Evolutionary conservation across 768 basidiomycete genomes (phyloP).

Genomic region (Rhodocollybia butyracea): DNA sequence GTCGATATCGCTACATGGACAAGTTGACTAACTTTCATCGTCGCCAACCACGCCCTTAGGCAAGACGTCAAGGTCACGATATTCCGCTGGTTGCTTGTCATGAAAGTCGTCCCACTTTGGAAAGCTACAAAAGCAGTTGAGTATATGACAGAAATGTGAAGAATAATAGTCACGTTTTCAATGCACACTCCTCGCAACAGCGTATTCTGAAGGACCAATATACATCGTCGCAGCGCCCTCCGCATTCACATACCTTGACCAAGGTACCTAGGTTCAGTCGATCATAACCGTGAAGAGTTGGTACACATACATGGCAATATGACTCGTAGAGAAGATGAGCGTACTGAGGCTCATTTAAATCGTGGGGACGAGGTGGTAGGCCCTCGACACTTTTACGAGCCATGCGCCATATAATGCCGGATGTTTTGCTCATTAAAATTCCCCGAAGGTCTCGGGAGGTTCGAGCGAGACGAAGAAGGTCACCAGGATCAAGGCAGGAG

Average conservation of each 20-base stretch:
- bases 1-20: no score
- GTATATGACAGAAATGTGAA: no score
- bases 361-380: conserved; percentile 45
- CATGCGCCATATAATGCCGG: conserved; percentile 45
- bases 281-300: not conserved
- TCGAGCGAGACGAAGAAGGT: conserved; percentile 47
- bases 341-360: conserved; percentile 48
- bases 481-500: conserved; percentile 44
- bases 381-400: conserved; percentile 37
- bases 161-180: no score
- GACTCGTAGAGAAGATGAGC: conserved; percentile 50
- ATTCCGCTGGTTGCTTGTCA: conserved; percentile 21
- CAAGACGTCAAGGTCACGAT: no score
- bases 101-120: no score
- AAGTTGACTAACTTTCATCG: no score
- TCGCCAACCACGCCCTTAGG: no score
- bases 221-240: no score
- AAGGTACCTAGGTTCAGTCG: not conserved
- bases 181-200: no score
- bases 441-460: conserved; percentile 45
- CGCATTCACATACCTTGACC: conserved; percentile 26
- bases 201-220: no score
- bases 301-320: conserved; percentile 48
- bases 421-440: conserved; percentile 42
- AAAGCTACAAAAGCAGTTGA: no score